Evolutionary conservation across 2,329 filamentous ascomycete species (phyloP), one percentile per base, ranked within the genome.

Genomic region (Ophiobolus disseminans): DNA sequence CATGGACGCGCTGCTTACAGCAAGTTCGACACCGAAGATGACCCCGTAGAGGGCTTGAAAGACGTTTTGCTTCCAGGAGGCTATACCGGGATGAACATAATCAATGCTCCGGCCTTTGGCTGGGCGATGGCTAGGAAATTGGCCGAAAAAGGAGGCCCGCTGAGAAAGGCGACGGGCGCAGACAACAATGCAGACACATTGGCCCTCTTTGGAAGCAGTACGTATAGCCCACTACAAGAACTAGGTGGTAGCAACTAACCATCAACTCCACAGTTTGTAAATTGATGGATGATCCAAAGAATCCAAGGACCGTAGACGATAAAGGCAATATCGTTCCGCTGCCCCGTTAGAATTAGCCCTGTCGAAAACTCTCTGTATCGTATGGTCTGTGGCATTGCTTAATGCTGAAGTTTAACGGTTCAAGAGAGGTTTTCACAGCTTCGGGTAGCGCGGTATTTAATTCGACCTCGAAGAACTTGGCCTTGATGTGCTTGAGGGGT

Each of bases 101-200:
- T 22, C 9, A 11, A 23, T n/a, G 19, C 35, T 13, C 8, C 35
- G 4, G 28, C 49, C 5, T 56, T 53, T 35, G 53, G 53, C 3
- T 56, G 53, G 53, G 47, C 37, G 13, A 37, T 14, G 28, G 41
- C 11, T 20, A 36, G 34, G 37, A 40, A 7, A 20, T 34, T 36
- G 34, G 43, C 35, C 10, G 9, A 31, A 14, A 13, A 26, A 4
- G 35, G 9, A 7, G 19, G 13, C 11, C 19, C 19, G 6, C 23
- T 22, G 35, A n/a, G 19, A 2, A 10, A 11, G 10, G 20, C 11
- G 5, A 25, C 28, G 7, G 53, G 42, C n/a, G 20, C 53, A 17
- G 53, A 56, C 28, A 43, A 56, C 34, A 56, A 53, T 35, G 40
- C 49, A 5, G 53, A 56, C 21, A 37, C 52, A 9, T 11, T 55